Evolutionary conservation across 176 grass and related monocot genomes (phyloP).

Genomic region (Coix lacrymajobi): DNA sequence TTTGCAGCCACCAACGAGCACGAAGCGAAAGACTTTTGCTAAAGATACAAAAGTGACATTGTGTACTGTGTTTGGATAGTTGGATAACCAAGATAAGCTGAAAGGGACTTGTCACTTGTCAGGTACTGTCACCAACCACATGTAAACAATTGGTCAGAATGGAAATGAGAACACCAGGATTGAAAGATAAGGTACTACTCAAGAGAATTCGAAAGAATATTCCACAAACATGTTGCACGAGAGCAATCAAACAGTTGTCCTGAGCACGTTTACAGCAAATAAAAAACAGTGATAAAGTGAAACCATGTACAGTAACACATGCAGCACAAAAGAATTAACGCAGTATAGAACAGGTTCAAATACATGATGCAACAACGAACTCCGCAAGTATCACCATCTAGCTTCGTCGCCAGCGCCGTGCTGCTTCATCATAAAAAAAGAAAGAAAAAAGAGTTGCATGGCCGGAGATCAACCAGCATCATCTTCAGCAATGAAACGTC

Average conservation of each 20-base stretch:
- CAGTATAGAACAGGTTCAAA: background rate
- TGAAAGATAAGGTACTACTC: constrained; percentile 11
- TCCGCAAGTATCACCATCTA: background rate
- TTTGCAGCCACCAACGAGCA: background rate
- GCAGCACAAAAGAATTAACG: background rate
- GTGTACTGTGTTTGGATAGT: constrained; percentile 13
- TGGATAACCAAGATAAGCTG: constrained; percentile 25
- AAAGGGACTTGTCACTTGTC: constrained; percentile 36
- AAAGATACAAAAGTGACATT: constrained; percentile 30
- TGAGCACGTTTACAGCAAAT: background rate
- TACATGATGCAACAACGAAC: background rate
- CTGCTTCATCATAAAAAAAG: background rate
- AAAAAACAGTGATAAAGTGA: background rate
- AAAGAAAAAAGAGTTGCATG: background rate
- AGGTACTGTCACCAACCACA: constrained; percentile 32
- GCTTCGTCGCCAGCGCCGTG: background rate
- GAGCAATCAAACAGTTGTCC: constrained; percentile 4
- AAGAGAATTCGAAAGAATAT: constrained; percentile 7
- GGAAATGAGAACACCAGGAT: constrained; percentile 8
- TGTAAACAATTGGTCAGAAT: constrained; percentile 43
- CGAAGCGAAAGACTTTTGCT: constrained; percentile 3
- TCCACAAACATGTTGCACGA: constrained; percentile 16
- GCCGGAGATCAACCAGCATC: background rate
- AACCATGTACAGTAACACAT: background rate
- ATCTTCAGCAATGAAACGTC: background rate